Evolutionary conservation across 78 protist genomes (phyloP).

Genomic region (Dictyostelium capitatum): DNA sequence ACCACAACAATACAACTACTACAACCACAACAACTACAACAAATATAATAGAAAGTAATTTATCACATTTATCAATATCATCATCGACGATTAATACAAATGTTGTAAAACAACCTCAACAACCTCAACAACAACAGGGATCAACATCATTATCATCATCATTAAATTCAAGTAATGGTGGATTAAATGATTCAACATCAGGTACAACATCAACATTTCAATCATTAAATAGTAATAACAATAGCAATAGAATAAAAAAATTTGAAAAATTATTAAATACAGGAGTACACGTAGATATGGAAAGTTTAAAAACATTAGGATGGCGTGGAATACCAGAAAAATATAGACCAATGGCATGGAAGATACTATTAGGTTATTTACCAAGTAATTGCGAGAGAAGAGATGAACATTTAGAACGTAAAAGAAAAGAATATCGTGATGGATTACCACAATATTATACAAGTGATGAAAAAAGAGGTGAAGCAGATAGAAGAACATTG

Average conservation of each 20-base stretch:
- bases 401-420: constrained; percentile 70
- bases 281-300: constrained; percentile 59
- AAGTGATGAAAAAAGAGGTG: constrained; percentile 58
- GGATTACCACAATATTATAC: constrained; percentile 60
- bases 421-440: constrained; percentile 83
- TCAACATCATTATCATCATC: background rate
- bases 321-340: constrained; percentile 73
- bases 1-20: background rate
- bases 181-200: background rate
- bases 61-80: background rate
- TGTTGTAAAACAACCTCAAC: background rate
- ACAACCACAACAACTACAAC: background rate
- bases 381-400: constrained; percentile 82
- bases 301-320: constrained; percentile 41
- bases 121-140: constrained; percentile 26
- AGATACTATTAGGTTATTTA: constrained; percentile 80
- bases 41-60: background rate
- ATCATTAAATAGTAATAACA: background rate
- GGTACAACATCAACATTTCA: no score
- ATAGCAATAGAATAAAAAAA: constrained; percentile 26
- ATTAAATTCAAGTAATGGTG: constrained; percentile 45
- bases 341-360: constrained; percentile 74
- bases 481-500: constrained; percentile 71
- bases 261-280: constrained; percentile 30
- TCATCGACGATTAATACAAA: background rate